These are phyloP conservation scores for Exophiala bonariae DNA, from an alignment of 2,329 filamentous ascomycete genomes.

Conservation along the genomic window DNA sequence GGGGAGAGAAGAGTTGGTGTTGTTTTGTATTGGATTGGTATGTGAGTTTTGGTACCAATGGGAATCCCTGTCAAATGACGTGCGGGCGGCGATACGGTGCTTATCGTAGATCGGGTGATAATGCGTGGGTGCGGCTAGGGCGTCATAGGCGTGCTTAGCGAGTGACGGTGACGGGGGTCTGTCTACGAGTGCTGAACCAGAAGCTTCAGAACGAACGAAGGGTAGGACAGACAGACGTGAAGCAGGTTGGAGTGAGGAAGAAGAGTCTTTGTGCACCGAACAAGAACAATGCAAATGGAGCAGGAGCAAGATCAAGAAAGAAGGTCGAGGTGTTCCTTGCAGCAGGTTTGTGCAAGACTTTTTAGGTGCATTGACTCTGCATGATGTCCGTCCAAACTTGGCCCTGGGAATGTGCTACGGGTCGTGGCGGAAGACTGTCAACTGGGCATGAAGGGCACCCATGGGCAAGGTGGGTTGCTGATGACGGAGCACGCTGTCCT, in stretches of 20 bases:
- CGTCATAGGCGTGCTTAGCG: not conserved
- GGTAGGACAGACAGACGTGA: not conserved
- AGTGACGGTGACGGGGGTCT: slow-evolving; percentile 1
- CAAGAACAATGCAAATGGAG: slow-evolving; percentile 1
- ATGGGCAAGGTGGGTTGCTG: no score
- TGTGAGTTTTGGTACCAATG: not conserved
- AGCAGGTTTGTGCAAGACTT: not conserved
- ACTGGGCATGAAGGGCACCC: no score
- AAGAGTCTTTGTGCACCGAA: not conserved
- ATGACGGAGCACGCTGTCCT: not conserved
- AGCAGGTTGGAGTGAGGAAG: not conserved
- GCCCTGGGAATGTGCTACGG: no score
- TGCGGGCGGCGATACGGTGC: not conserved
- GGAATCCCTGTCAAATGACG: slow-evolving; percentile 1
- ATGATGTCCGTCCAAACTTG: no score
- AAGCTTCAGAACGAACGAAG: not conserved
- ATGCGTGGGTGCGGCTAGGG: not conserved
- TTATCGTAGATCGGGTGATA: not conserved
- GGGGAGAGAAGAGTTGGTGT: not conserved
- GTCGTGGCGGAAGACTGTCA: no score
- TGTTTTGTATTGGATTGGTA: not conserved
- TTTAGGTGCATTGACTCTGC: not conserved
- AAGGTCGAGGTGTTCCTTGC: not conserved
- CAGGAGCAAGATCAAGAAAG: slow-evolving; percentile 1
- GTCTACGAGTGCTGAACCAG: no score